phyloP scores from a whole-genome alignment of 257 asterid species.

The Orobanche coerulescens region DNA sequence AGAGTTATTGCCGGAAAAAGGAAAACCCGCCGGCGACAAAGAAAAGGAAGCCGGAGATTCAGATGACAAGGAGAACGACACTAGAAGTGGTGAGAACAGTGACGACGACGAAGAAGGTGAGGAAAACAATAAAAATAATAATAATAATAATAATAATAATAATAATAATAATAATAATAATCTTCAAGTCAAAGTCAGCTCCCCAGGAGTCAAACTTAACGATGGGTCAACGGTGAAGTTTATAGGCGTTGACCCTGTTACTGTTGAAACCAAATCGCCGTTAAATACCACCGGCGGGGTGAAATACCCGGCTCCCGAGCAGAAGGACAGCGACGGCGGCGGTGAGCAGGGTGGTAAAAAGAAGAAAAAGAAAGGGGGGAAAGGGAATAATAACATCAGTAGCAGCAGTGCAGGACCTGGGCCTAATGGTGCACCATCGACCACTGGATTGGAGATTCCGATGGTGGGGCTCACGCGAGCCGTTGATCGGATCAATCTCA shows the following conservation, averaged over 20 bases:
- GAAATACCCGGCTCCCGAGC: constrained; percentile 19
- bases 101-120: constrained; percentile 47
- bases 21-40: constrained; percentile 33
- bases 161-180: constrained; percentile 9
- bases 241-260: constrained; percentile 30
- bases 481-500: constrained; percentile 29
- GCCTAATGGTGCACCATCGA: constrained; percentile 28
- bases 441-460: constrained; percentile 33
- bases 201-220: constrained; percentile 24
- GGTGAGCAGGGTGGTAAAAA: constrained; percentile 47
- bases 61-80: constrained; percentile 15
- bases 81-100: constrained; percentile 28
- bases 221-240: constrained; percentile 46
- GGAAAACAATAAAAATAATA: constrained; percentile 13
- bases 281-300: constrained; percentile 25
- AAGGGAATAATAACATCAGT: constrained; percentile 22
- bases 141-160: neutral
- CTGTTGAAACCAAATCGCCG: constrained; percentile 24
- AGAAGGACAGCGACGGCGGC: neutral
- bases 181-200: constrained; percentile 22
- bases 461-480: constrained; percentile 34
- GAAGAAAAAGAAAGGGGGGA: constrained; percentile 48
- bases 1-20: constrained; percentile 67
- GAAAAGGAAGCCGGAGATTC: constrained; percentile 34
- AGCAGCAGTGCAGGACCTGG: constrained; percentile 24